A percentile compares a stretch with the other conserved stretches of the same genome.
Conservation (phyloP, 306 rosid species). For the Vigna nakashimae region DNA sequence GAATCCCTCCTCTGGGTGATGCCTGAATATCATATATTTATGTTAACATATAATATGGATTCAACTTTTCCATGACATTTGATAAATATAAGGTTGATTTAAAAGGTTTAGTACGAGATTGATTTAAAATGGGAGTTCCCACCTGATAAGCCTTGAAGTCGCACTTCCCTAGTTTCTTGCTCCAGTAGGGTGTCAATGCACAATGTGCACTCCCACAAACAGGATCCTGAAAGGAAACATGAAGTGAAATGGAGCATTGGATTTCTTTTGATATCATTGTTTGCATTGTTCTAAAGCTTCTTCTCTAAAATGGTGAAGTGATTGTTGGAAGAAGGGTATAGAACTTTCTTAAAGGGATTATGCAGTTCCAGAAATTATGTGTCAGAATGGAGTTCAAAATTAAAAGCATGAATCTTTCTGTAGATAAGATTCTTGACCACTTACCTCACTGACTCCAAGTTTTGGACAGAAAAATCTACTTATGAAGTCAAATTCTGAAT, state of each 20-base stretch:
- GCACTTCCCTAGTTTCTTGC: neutral
- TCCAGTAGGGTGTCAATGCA: conserved; percentile 1
- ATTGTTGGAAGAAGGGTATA: neutral
- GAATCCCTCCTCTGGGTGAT: conserved; percentile 9
- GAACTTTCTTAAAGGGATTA: neutral
- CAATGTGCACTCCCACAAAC: conserved; percentile 31
- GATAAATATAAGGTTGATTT: too few relatives aligned
- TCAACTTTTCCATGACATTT: too few relatives aligned
- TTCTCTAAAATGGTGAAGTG: neutral
- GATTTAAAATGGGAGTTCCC: neutral
- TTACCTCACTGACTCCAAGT: neutral
- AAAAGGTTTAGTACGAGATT: too few relatives aligned
- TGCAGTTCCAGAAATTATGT: neutral
- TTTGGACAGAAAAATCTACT: conserved; percentile 25
- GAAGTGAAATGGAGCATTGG: conserved; percentile 1
- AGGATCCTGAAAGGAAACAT: neutral
- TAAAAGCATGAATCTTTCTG: too few relatives aligned
- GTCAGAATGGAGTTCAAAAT: neutral
- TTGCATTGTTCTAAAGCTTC: neutral
- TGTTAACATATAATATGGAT: neutral
- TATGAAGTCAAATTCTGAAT: neutral
- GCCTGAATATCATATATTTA: neutral
- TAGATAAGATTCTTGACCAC: neutral
- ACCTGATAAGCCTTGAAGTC: conserved; percentile 20
- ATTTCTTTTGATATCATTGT: neutral